A percentile compares a stretch with the other conserved stretches of the same genome.
Evolutionary conservation across 331 rosid genomes (phyloP).

Genomic region (Quercus lobata): DNA sequence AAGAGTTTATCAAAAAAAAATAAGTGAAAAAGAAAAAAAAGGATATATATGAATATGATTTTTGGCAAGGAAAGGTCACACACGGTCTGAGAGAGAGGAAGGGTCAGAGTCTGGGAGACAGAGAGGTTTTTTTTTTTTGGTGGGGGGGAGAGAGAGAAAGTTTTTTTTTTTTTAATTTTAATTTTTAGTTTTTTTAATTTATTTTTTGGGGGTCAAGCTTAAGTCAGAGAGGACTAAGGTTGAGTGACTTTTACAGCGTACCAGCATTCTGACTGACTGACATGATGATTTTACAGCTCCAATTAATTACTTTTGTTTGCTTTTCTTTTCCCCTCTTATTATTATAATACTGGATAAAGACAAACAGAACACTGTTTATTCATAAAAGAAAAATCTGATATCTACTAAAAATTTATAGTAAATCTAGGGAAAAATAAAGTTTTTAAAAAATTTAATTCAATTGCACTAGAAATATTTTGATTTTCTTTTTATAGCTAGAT

Average conservation of each 20-base stretch:
- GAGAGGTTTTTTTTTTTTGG: neutral
- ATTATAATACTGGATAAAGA: no score
- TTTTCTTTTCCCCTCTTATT: neutral
- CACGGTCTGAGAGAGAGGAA: slow-evolving; percentile 6
- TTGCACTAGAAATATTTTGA: no score
- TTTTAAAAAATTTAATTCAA: no score
- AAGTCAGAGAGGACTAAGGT: slow-evolving; percentile 22
- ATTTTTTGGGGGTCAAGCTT: slow-evolving; percentile 15
- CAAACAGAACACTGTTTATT: no score
- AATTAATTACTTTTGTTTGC: neutral
- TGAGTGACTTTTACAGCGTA: neutral
- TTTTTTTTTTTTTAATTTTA: neutral
- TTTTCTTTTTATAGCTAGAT: no score
- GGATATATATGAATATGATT: neutral
- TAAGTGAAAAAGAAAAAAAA: neutral
- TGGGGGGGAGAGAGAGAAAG: neutral
- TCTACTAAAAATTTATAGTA: no score
- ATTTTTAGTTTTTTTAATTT: neutral
- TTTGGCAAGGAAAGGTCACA: slow-evolving; percentile 15
- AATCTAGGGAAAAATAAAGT: no score
- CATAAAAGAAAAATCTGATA: no score
- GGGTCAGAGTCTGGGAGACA: neutral
- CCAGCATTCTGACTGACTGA: neutral
- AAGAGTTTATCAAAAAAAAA: no score
- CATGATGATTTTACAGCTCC: neutral